A percentile compares a stretch with the other conserved stretches of the same genome.
phyloP scores from a whole-genome alignment of 2,329 filamentous ascomycete genomes.

The Raffaelea arxii region DNA sequence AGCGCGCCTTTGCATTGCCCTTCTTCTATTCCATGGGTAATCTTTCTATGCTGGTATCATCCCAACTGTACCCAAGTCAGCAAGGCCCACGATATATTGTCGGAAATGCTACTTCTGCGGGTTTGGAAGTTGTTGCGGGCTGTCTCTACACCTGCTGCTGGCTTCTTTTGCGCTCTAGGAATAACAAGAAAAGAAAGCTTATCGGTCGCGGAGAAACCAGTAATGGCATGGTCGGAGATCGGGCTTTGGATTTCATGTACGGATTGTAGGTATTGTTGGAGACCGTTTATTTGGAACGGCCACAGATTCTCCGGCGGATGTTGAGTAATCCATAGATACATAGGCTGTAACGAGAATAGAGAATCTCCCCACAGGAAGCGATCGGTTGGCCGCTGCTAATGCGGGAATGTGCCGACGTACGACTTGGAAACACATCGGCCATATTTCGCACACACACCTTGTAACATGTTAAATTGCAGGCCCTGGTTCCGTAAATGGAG shows the following conservation, averaged over 20 bases:
- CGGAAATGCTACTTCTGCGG: slow-evolving; percentile 6
- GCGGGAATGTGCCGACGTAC: no score
- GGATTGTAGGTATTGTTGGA: no score
- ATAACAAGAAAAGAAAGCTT: slow-evolving; percentile 5
- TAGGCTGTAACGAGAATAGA: no score
- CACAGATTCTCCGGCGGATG: no score
- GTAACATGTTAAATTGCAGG: no score
- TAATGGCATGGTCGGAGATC: slow-evolving; percentile 5
- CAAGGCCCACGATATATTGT: slow-evolving; percentile 9
- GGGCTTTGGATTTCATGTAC: background rate
- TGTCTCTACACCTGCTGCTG: slow-evolving; percentile 1
- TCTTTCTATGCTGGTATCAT: slow-evolving; percentile 5
- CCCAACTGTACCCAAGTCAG: slow-evolving; percentile 7
- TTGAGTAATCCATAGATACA: no score
- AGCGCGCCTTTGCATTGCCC: slow-evolving; percentile 6
- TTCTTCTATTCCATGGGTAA: slow-evolving; percentile 8
- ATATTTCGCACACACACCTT: no score
- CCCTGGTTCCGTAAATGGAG: no score
- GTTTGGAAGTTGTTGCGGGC: slow-evolving; percentile 4
- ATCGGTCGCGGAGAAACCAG: slow-evolving; percentile 4
- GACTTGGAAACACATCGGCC: no score
- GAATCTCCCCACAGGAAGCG: no score
- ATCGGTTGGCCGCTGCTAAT: no score
- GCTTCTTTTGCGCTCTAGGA: slow-evolving; percentile 4
- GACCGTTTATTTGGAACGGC: no score